Evolutionary conservation across 139 green algal genomes (phyloP).

Genomic region (Micractinium conductrix): DNA sequence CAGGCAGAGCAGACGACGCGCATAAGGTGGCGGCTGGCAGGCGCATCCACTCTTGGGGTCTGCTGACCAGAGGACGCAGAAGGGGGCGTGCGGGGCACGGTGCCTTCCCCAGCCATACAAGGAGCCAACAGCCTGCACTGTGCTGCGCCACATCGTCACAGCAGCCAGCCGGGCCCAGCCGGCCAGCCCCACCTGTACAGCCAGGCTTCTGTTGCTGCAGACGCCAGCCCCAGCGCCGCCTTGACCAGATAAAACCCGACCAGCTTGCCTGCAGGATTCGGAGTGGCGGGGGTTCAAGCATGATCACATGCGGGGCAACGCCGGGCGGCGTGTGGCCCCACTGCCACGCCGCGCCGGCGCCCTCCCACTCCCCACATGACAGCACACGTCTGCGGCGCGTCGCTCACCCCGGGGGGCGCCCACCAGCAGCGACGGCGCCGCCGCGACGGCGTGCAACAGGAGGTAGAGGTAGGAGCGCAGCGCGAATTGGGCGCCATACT

Average conservation of each 20-base stretch:
- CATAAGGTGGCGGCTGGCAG: neutral
- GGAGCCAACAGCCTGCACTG: neutral
- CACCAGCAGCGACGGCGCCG: conserved; percentile 43
- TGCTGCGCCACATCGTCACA: neutral
- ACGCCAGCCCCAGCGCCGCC: conserved; percentile 55
- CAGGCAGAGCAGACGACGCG: neutral
- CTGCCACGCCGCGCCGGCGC: too few relatives aligned
- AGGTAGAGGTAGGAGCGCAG: conserved; percentile 88
- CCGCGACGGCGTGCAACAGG: conserved; percentile 66
- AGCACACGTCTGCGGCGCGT: neutral
- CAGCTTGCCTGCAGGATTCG: conserved; percentile 46
- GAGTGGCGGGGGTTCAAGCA: too few relatives aligned
- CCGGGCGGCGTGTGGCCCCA: too few relatives aligned
- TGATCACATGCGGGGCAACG: too few relatives aligned
- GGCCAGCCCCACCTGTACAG: conserved; percentile 54
- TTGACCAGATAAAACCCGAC: conserved; percentile 68
- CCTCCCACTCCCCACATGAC: neutral
- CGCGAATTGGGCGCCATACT: conserved; percentile 84
- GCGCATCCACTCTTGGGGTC: too few relatives aligned
- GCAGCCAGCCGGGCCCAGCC: too few relatives aligned
- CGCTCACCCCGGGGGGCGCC: conserved; percentile 33
- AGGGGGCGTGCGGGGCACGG: neutral
- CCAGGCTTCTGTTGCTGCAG: conserved; percentile 60
- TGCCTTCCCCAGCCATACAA: neutral
- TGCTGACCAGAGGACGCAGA: neutral